These are phyloP conservation scores for Penicillium pancosmium DNA, from an alignment of 495 filamentous ascomycete species.

Conservation along the genomic window DNA sequence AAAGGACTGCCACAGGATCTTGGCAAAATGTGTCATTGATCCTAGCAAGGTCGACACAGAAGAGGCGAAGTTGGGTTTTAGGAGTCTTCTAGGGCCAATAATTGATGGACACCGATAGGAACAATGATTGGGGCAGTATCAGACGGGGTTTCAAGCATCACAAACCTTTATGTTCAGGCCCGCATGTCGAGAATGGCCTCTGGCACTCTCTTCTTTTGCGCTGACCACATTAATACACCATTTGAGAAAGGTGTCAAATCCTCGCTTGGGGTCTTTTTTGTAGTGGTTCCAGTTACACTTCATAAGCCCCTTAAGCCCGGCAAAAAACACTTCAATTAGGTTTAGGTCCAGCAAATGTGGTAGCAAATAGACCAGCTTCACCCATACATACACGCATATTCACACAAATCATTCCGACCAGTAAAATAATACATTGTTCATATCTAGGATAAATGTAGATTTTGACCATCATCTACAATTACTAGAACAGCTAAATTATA, in stretches of 20 bases:
- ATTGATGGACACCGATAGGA: not conserved
- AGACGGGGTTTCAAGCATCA: constrained; percentile 1
- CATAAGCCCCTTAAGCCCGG: not conserved
- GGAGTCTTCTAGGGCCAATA: not conserved
- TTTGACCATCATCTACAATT: too few relatives aligned
- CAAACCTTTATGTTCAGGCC: not conserved
- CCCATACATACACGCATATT: too few relatives aligned
- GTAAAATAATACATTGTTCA: too few relatives aligned
- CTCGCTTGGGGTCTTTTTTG: not conserved
- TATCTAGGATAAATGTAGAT: too few relatives aligned
- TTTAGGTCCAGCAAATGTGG: too few relatives aligned
- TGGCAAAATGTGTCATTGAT: too few relatives aligned
- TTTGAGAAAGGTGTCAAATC: not conserved
- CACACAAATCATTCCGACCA: too few relatives aligned
- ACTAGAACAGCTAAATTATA: too few relatives aligned
- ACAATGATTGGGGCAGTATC: not conserved
- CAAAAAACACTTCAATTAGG: not conserved
- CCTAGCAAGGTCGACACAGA: too few relatives aligned
- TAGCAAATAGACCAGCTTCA: too few relatives aligned
- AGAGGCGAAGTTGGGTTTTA: too few relatives aligned
- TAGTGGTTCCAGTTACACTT: not conserved
- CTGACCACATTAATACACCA: not conserved
- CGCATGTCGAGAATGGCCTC: constrained; percentile 1
- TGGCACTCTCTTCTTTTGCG: not conserved
- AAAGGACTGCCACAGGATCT: too few relatives aligned